Conservation (phyloP, 2,329 filamentous ascomycete genomes). For the Rhynchosporium graminicola region DNA sequence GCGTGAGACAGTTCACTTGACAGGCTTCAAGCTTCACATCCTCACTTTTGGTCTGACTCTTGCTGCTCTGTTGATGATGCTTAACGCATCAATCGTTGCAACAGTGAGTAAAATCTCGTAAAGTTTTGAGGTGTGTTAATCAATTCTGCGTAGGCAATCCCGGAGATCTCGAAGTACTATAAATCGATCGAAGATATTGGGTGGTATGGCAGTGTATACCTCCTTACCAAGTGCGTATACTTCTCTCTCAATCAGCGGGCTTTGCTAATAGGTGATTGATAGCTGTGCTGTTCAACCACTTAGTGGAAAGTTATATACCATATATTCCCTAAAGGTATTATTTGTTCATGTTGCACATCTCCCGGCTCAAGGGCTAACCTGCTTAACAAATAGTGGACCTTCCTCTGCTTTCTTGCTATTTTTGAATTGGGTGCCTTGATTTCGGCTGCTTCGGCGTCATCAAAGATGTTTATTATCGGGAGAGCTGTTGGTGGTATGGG, state of each 20-base stretch:
- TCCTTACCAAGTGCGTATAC: constrained; percentile 3
- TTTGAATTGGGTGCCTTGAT: constrained; percentile 59
- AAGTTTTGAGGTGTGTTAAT: too few relatives aligned
- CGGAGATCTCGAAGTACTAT: constrained; percentile 2
- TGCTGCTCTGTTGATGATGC: constrained; percentile 2
- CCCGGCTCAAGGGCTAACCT: neutral
- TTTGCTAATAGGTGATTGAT: too few relatives aligned
- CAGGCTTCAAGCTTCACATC: constrained; percentile 2
- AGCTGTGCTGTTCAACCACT: constrained; percentile 15
- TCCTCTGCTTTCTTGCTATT: constrained; percentile 42
- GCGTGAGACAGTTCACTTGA: neutral
- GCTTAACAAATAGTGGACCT: constrained; percentile 5
- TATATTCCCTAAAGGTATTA: neutral
- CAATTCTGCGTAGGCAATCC: neutral
- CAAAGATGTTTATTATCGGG: constrained; percentile 55
- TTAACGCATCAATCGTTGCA: constrained; percentile 7
- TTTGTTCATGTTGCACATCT: too few relatives aligned
- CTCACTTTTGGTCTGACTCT: neutral
- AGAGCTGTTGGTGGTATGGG: constrained; percentile 56
- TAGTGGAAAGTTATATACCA: constrained; percentile 19
- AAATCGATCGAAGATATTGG: constrained; percentile 15
- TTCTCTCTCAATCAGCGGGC: too few relatives aligned
- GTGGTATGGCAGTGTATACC: constrained; percentile 24
- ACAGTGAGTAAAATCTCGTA: neutral
- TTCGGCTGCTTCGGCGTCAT: constrained; percentile 52